Evolutionary conservation across 345 rosid genomes (phyloP), one percentile per base, ranked within the genome.

Genomic region (Combretum micranthum): DNA sequence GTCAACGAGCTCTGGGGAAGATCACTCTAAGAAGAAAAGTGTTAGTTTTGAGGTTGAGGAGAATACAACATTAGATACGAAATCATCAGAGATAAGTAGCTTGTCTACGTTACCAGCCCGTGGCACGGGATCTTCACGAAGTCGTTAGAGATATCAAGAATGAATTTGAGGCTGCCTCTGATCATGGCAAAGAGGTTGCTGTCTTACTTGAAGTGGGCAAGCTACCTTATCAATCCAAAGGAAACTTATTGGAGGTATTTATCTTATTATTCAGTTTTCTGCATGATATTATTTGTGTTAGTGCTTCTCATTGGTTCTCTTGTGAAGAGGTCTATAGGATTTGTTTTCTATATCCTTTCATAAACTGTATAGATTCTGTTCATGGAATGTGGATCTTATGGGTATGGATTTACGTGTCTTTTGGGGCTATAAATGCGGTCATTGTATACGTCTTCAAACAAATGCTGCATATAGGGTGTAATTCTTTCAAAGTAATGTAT

Each of bases 131-230:
- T 69, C 83, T 92, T 56, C 78, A 64, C 50, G 95, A 88, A 68
- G 98, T 73, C 51, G 91, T 86, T 39, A 80, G 74, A 76, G 96
- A 92, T 70, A 88, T 92, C 44, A 88, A 77, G 79, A 73, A 76
- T 57, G 98, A 88, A 67, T 88, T 88, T 73, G 89, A 86, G 65
- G 76, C 77, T 57, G 96, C 95, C 42, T 80, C 80, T 60, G 64
- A 72, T 61, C 83, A 74, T 67, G 98, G 98, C 44, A 92, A 77
- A 56, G 98, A 88, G 79, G 93, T 88, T 6, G 96, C 95, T 2
- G 61, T 82, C 46, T 69, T 92, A 81, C 98, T 92, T 69, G 96
- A 88, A 72, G 98, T 83, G 65, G 82, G 78, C 56, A 88, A 69
- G 76, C 71, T 88, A 79, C 96, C 98, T 55, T 92, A 92, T 72